Evolutionary conservation across 768 basidiomycete species (phyloP), one percentile per base, ranked within the genome.

Genomic region (Lentinus tigrinus): DNA sequence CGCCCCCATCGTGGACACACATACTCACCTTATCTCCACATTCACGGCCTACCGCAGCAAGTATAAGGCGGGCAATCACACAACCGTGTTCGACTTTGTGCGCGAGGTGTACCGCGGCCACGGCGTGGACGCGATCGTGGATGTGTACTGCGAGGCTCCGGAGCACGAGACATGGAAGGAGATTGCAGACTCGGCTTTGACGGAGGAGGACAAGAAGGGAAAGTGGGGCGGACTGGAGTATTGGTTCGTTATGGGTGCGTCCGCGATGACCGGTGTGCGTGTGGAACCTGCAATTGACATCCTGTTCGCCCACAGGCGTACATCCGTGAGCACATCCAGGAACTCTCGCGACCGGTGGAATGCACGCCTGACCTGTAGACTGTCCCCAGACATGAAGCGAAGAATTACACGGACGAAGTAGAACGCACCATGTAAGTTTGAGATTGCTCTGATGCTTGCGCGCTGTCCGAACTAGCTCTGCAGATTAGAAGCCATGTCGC

Each of bases 81-180:
- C 73, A 9, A 78, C 77, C n/a, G 74, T 90, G n/a, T 82, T 78
- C 68, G 88, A 88, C 38, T 90, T 94, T 62, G 81, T 88, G 5
- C 78, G 79, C 2, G 85, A 75, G 16, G 68, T 90, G 66, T 91
- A 88, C 65, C 70, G 66, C 1, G 81, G 73, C 10, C 79, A 80
- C 27, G 79, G 79, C 37, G 83, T 93, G 3, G 74, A 82, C 52
- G 80, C 85, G 5, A 78, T 94, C 52, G 84, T 95, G 6, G 93
- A 95, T 63, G 93, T 95, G 2, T 95, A 90, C 88, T 95, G 93
- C 63, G 93, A 93, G 66, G 88, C 88, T 0, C 88, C 91, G 0
- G 83, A 91, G 14, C 75, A 74, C 58, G 73, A 61, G 34, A 58
- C 53, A 1, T 93, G 90, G 90, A 81, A 75, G 63, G 87, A 87